Percentiles rank a stretch among this genome's conserved stretches.
Evolutionary conservation across 1,284 basidiomycete species (phyloP).

Genomic region (Moesziomyces aphidis): DNA sequence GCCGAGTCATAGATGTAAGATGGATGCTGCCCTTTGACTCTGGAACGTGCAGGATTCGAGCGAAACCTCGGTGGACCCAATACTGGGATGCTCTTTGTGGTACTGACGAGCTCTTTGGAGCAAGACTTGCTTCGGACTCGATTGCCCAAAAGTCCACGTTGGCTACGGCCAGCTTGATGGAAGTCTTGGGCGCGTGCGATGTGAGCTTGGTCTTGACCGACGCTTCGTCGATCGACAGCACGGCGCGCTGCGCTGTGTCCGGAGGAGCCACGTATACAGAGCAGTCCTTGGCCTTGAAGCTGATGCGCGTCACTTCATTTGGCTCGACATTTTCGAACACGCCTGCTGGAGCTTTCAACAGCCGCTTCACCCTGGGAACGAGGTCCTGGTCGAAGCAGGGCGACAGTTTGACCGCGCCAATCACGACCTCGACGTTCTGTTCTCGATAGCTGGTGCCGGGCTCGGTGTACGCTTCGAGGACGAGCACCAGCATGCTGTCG

Average conservation of each 20-base stretch:
- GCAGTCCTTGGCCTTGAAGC: conserved; percentile 41
- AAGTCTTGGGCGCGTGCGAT: conserved; percentile 49
- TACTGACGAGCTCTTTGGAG: background rate
- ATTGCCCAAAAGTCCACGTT: conserved; percentile 37
- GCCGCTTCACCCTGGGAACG: conserved; percentile 75
- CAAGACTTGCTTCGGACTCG: conserved; percentile 3
- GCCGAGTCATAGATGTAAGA: conserved; percentile 52
- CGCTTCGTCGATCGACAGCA: conserved; percentile 47
- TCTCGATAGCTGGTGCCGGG: conserved; percentile 81
- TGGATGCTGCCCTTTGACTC: conserved; percentile 39
- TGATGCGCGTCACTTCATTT: conserved; percentile 82
- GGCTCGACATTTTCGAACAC: conserved; percentile 94
- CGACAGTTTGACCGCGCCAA: conserved; percentile 77
- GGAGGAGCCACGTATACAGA: conserved; percentile 37
- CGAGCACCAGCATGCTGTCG: conserved; percentile 73
- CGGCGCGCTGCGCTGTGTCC: conserved; percentile 19
- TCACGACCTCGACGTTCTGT: conserved; percentile 75
- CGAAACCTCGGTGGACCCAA: conserved; percentile 37
- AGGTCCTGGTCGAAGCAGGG: conserved; percentile 77
- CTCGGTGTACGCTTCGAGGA: conserved; percentile 77
- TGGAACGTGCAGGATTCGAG: conserved; percentile 67
- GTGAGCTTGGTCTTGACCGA: conserved; percentile 52
- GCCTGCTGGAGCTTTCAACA: conserved; percentile 86
- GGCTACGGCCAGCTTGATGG: conserved; percentile 36
- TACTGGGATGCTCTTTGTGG: conserved; percentile 26